Evolutionary conservation across 495 filamentous ascomycete genomes (phyloP).

Genomic region (Penicillium simplicissimum): DNA sequence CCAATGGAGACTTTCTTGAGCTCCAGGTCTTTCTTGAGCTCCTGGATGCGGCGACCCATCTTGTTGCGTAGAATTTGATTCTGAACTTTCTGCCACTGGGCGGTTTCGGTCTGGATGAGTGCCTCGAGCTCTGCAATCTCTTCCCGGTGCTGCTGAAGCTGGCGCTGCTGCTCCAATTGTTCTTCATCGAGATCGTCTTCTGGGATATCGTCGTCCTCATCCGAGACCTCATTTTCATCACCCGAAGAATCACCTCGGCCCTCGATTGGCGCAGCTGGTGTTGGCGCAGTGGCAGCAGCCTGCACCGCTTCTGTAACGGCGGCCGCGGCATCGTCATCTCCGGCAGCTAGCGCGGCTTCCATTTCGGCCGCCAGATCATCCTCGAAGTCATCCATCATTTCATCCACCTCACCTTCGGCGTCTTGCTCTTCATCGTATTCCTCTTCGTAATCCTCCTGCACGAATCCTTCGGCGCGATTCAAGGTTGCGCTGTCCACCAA

Average conservation of each 20-base stretch:
- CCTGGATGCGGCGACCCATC: constrained; percentile 48
- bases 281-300: constrained; percentile 34
- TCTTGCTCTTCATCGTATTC: constrained; percentile 57
- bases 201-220: constrained; percentile 61
- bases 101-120: constrained; percentile 46
- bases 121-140: constrained; percentile 51
- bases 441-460: constrained; percentile 47
- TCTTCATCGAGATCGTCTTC: constrained; percentile 64
- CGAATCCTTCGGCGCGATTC: constrained; percentile 50
- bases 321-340: constrained; percentile 38
- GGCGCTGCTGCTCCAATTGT: constrained; percentile 46
- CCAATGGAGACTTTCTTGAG: constrained; percentile 53
- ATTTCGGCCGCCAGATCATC: constrained; percentile 59
- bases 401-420: constrained; percentile 54
- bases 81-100: constrained; percentile 41
- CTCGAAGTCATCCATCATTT: constrained; percentile 57
- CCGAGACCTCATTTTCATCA: constrained; percentile 54
- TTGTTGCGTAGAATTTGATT: constrained; percentile 54
- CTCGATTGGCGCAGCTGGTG: constrained; percentile 41
- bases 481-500: constrained; percentile 63
- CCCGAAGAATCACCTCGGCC: constrained; percentile 39
- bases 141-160: constrained; percentile 51
- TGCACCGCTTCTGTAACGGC: constrained; percentile 26
- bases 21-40: constrained; percentile 48
- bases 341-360: constrained; percentile 54